Evolutionary conservation across 257 asterid species (phyloP), one percentile per base, ranked within the genome.

Genomic region (Scutellaria barbata): DNA sequence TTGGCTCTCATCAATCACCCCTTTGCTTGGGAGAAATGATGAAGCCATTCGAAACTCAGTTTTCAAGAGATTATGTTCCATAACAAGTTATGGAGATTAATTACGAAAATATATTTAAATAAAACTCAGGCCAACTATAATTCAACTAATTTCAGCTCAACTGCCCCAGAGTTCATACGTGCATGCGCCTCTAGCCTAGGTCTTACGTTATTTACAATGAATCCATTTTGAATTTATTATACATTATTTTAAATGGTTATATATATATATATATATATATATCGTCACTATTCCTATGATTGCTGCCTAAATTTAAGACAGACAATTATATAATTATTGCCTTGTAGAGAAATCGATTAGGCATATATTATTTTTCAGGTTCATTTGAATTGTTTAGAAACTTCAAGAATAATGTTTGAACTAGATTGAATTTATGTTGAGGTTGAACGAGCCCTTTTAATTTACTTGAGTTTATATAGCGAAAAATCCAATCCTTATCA

Each of bases 111-210:
- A 14, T 30, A 53, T 57, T 5, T 18, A 33, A 33, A 35, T 25
- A 5, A 48, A 64, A 76, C 41, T 55, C 33, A 42, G 73, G 84
- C 84, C 88, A 83, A 81, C 88, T 75, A 83, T 12, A 78, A 72
- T 80, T 76, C 85, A 83, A 72, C 85, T 83, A 83, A 83, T 81
- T 81, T 72, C 72, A 10, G 88, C 70, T 83, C 79, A 83, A 83
- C 88, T 83, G 82, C 84, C 75, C 60, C 62, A 10, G 47, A 61
- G 25, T 22, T 30, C 10, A 74, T 51, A 69, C 73, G 74, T 53
- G 75, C 80, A 52, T 73, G 75, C 72, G 22, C 37, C 14, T 56
- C 18, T 5, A 35, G 45, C 13, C 20, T 67, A n/a, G 55, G 39
- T 30, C 67, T 52, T 22, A 17, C 80, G 78, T 74, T 77, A 74